phyloP scores from a whole-genome alignment of 129 eudicot genomes.

The Tanacetum coccineum region DNA sequence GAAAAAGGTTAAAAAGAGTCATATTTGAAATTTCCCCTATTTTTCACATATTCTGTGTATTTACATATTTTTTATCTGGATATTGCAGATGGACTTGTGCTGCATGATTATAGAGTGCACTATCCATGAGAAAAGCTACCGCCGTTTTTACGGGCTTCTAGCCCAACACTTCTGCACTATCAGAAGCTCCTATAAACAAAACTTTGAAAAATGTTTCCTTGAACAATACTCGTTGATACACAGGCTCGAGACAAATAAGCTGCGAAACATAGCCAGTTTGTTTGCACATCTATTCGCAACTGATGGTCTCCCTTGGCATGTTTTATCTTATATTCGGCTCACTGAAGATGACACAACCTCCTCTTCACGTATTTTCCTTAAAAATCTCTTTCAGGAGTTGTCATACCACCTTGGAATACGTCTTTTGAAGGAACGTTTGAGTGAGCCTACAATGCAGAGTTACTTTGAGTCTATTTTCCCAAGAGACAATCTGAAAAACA shows the following conservation, averaged over 20 bases:
- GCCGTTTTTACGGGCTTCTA: constrained; percentile 87
- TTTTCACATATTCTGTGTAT: background rate
- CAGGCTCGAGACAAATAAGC: constrained; percentile 80
- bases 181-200: constrained; percentile 73
- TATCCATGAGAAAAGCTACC: constrained; percentile 92
- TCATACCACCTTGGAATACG: constrained; percentile 75
- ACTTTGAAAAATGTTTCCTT: constrained; percentile 80
- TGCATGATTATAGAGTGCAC: constrained; percentile 90
- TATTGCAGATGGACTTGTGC: constrained; percentile 82
- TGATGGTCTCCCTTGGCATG: constrained; percentile 88
- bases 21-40: too few species aligned
- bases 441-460: constrained; percentile 67
- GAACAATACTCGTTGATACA: constrained; percentile 96
- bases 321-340: constrained; percentile 68
- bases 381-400: constrained; percentile 36
- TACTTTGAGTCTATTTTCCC: constrained; percentile 81
- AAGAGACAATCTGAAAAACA: constrained; percentile 66
- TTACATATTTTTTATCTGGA: background rate
- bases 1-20: too few species aligned
- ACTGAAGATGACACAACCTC: constrained; percentile 96
- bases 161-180: constrained; percentile 94
- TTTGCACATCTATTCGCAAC: constrained; percentile 94
- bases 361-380: constrained; percentile 71
- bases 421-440: constrained; percentile 56
- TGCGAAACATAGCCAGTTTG: constrained; percentile 86